phyloP scores from a whole-genome alignment of 228 moss, liverwort and hornwort species.

The Sphagnum fallax region DNA sequence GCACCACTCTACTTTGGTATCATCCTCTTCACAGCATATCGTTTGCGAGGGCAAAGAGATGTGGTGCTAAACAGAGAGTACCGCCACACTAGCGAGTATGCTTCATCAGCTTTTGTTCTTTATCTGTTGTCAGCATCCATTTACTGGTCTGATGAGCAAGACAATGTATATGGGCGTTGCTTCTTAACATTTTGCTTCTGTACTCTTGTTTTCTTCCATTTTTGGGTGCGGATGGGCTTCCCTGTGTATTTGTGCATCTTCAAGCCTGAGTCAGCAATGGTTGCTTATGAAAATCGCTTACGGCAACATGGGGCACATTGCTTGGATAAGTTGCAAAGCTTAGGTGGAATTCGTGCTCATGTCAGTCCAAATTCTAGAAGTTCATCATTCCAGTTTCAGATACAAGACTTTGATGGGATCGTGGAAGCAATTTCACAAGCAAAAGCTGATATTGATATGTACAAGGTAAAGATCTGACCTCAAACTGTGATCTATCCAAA shows the following conservation, averaged over 20 bases:
- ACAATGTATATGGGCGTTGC: constrained; percentile 32
- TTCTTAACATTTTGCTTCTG: constrained; percentile 47
- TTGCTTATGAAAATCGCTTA: constrained; percentile 39
- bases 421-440: neutral
- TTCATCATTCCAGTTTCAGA: neutral
- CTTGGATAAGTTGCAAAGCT: constrained; percentile 13
- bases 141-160: constrained; percentile 28
- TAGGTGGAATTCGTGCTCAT: neutral
- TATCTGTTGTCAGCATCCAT: constrained; percentile 44
- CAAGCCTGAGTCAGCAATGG: constrained; percentile 29
- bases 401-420: neutral
- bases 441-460: neutral
- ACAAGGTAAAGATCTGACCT: neutral
- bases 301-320: constrained; percentile 33
- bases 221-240: constrained; percentile 49
- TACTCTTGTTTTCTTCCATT: constrained; percentile 36
- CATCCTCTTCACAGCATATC: constrained; percentile 16
- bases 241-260: constrained; percentile 48
- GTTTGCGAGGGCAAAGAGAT: constrained; percentile 27
- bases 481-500: too few relatives aligned
- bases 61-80: constrained; percentile 24
- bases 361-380: neutral
- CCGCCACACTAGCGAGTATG: constrained; percentile 39
- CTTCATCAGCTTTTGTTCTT: constrained; percentile 36
- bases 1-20: constrained; percentile 40